Evolutionary conservation across 768 basidiomycete genomes (phyloP).

Genomic region (Trametes cubensis): DNA sequence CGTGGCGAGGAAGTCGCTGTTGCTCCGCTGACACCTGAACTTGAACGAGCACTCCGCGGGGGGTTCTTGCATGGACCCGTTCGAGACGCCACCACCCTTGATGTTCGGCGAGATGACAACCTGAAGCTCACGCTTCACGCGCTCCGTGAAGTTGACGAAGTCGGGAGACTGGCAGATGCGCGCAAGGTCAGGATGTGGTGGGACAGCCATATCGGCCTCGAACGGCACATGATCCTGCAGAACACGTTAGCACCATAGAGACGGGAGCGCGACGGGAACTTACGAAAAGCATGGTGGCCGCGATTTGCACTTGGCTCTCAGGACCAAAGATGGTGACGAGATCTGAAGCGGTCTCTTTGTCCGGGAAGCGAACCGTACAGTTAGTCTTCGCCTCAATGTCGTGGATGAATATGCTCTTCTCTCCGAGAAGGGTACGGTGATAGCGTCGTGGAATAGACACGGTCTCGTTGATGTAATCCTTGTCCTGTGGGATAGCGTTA

Average conservation of each 20-base stretch:
- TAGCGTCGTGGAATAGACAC: conserved; percentile 93
- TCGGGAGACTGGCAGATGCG: conserved; percentile 78
- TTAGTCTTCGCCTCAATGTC: conserved; percentile 98
- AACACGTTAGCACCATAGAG: background rate
- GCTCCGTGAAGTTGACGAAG: conserved; percentile 83
- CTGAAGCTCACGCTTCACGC: conserved; percentile 91
- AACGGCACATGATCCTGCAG: conserved; percentile 92
- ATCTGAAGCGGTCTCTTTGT: conserved; percentile 93
- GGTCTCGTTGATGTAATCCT: conserved; percentile 93
- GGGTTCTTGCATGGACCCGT: conserved; percentile 57
- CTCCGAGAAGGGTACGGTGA: conserved; percentile 92
- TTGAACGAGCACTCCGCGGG: conserved; percentile 87
- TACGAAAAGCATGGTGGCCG: conserved; percentile 85
- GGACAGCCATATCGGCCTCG: conserved; percentile 92
- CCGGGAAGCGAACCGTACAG: conserved; percentile 88
- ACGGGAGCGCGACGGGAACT: background rate
- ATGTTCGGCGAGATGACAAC: conserved; percentile 86
- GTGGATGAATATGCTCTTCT: conserved; percentile 95
- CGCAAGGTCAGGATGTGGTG: conserved; percentile 78
- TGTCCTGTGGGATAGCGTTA: conserved; percentile 62
- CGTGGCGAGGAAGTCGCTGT: conserved; percentile 89
- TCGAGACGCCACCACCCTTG: conserved; percentile 48
- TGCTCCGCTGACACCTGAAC: conserved; percentile 93
- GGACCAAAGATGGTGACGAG: conserved; percentile 96
- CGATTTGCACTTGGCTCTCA: conserved; percentile 95